Evolutionary conservation across 2,329 filamentous ascomycete genomes (phyloP), one percentile per base, ranked within the genome.

Genomic region (Emergomyces africanus): DNA sequence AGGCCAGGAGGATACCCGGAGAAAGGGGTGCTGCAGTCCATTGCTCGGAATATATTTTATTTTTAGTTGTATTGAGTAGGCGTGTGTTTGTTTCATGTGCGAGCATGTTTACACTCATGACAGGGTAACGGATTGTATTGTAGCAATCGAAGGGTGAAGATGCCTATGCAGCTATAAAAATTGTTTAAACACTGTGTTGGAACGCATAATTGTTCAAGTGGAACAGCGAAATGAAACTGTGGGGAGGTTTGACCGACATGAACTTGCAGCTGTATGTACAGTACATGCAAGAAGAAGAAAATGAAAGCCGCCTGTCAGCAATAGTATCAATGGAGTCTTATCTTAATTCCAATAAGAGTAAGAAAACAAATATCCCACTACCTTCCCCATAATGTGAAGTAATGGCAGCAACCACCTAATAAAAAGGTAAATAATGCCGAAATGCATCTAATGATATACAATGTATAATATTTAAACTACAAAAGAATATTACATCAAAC

Each of bases 401-500:
- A 39, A 55, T 18, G 37, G 30, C n/a, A n/a, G n/a, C n/a, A 44
- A 18, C 28, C 35, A 28, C n/a, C n/a, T 28, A 18, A 39, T 49
- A 35, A 35, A 20, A 50, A 25, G 5, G 23, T 2, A 35, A 25
- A 49, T 25, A 37, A 49, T 33, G 28, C 20, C 1, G 35, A n/a
- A 33, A 54, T 37, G 10, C 4, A 2, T 42, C 3, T 15, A 33
- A 42, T 28, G 33, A 51, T 23, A 44, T 23, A 33, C 33, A 30
- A 44, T 23, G 12, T 30, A 59, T 44, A 56, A 39, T 18, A n/a
- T 42, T 28, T 8, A 14, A 42, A 15, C n/a, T 35, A 5, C 48
- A 50, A 37, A 51, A 49, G 6, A 48, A 9, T 33, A 63, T 74
- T 66, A 96, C 94, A 97, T 97, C 74, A 99, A 78, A 74, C 90